Conservation (phyloP, 2,329 filamentous ascomycete species). For the Alternaria metachromatica region DNA sequence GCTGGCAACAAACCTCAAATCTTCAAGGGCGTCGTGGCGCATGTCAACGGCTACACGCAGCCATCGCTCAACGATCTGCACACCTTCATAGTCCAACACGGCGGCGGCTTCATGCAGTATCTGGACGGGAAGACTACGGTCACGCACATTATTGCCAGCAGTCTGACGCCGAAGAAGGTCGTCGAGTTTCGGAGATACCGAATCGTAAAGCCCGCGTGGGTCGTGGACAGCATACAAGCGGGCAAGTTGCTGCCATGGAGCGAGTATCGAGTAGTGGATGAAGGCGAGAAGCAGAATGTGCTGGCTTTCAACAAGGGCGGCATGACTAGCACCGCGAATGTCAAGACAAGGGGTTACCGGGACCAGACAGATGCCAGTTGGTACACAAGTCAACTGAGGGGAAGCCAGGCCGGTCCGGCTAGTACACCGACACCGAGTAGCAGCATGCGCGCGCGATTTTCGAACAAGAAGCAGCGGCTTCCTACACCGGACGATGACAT, state of each 20-base stretch:
- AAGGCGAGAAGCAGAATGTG: slow-evolving; percentile 81
- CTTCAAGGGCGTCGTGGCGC: slow-evolving; percentile 88
- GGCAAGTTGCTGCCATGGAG: slow-evolving; percentile 86
- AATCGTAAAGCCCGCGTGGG: slow-evolving; percentile 93
- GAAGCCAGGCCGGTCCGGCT: slow-evolving; percentile 33
- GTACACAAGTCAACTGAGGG: slow-evolving; percentile 75
- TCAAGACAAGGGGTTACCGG: slow-evolving; percentile 69
- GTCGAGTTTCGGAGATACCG: slow-evolving; percentile 87
- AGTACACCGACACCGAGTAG: slow-evolving; percentile 33
- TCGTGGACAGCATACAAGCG: slow-evolving; percentile 85
- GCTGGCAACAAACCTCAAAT: slow-evolving; percentile 77
- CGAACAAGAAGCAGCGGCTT: slow-evolving; percentile 18
- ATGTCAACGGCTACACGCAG: slow-evolving; percentile 96
- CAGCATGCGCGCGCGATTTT: slow-evolving; percentile 31
- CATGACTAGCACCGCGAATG: slow-evolving; percentile 70
- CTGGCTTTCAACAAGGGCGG: slow-evolving; percentile 69
- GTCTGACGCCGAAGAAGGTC: slow-evolving; percentile 88
- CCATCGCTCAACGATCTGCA: slow-evolving; percentile 90
- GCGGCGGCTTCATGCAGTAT: slow-evolving; percentile 95
- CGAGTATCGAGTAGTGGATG: slow-evolving; percentile 81
- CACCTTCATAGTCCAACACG: slow-evolving; percentile 85
- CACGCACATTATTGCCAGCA: slow-evolving; percentile 93
- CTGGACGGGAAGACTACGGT: slow-evolving; percentile 92
- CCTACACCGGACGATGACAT: slow-evolving; percentile 35
- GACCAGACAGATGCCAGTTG: slow-evolving; percentile 84